Base-by-base conservation (phyloP, 768 basidiomycete species). In the Pleurotus salmoneostramineus region DNA sequence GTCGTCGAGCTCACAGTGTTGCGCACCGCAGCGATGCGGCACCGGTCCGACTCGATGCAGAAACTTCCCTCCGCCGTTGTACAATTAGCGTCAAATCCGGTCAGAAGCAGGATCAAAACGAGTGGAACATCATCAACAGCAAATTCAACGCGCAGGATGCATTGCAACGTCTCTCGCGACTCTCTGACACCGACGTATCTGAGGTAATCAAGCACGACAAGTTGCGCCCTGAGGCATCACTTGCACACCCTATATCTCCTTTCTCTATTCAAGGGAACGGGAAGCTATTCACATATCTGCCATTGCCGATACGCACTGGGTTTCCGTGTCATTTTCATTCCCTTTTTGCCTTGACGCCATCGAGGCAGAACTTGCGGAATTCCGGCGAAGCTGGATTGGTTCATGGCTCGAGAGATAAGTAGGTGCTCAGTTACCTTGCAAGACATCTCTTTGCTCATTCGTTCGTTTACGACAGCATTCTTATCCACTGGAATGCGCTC, bases 231-330 rank as follows among this genome's bases (percentile, higher is more conserved):
- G 59, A 72, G 21, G 61, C 81, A 31, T 72, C 73, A 0, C 66
- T 78, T 1, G 77, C 78, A 0, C 58, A 71, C 6, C 71, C 71
- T 3, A 45, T 71, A 21, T 64, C 71, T 2, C 61, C 62, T 17
- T 46, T 58, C 0, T 4, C 47, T 11, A 34, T 58, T 7, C 45
- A 52, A 2, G 59, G 44, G 1, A 52, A 58, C n/a, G 81, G 81
- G 1, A 69, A 77, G 3, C 66, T 83, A 10, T 83, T 81, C 63
- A 81, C 80, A 0, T 78, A 70, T 45, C 73, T 82, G 5, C 81
- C 80, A 0, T 66, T 83, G 0, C 81, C 82, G 0, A 65, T 82
- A 21, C 58, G 61, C 1, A 82, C 81, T 0, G 69, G 71, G 4
- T 80, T 80, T 54, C 74, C 76, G 0, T 68, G 71, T 4, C 81